Percentiles rank a stretch among this genome's conserved stretches.
phyloP scores from a whole-genome alignment of 306 rosid species.

The Trifolium fragiferum region DNA sequence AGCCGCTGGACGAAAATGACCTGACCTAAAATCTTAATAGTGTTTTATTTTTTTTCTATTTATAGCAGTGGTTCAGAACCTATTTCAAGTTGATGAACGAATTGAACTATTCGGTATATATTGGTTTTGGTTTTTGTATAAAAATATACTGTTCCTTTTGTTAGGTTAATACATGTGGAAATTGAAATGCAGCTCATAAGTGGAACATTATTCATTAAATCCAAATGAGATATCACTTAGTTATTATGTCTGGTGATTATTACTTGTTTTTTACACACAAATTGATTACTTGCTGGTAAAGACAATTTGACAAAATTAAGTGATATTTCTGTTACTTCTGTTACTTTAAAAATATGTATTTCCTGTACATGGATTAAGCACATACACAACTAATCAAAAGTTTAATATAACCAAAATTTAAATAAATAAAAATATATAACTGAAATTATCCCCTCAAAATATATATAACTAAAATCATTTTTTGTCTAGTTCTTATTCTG shows the following conservation, averaged over 20 bases:
- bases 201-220: conserved; percentile 1
- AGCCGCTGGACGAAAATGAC: conserved; percentile 83
- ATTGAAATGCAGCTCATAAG: conserved; percentile 9
- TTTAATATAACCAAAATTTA: not conserved
- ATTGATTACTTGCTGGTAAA: not conserved
- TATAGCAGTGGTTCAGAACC: conserved; percentile 23
- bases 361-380: too few species aligned
- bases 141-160: conserved; percentile 4
- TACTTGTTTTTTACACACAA: not conserved
- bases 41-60: not conserved
- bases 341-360: not conserved
- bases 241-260: conserved; percentile 2
- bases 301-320: not conserved
- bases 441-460: too few species aligned
- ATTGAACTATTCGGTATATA: conserved; percentile 37
- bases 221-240: conserved; percentile 6
- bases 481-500: not conserved
- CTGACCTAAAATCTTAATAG: conserved; percentile 56
- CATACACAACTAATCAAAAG: not conserved
- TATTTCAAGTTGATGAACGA: conserved; percentile 16
- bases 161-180: conserved; percentile 12
- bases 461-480: too few species aligned
- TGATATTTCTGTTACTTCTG: not conserved
- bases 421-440: not conserved
- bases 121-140: conserved; percentile 34